A percentile compares a stretch with the other conserved stretches of the same genome.
These are phyloP conservation scores for Spiromastix sp. DNA, from an alignment of 2,329 filamentous ascomycete genomes.

Conservation along the genomic window DNA sequence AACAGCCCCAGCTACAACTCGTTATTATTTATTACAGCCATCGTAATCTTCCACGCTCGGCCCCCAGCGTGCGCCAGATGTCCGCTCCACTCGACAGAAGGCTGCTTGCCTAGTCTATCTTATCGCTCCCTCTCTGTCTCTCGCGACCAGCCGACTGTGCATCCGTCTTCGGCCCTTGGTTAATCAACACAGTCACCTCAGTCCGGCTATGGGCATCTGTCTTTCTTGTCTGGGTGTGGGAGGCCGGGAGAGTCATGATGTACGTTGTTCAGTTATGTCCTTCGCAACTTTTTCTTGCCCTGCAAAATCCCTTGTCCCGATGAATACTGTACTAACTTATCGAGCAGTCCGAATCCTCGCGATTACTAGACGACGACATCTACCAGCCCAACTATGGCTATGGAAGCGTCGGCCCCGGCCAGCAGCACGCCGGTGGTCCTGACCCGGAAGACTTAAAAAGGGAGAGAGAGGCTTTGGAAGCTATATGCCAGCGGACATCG, in stretches of 20 bases:
- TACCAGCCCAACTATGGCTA: slow-evolving; percentile 36
- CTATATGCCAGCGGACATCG: slow-evolving; percentile 37
- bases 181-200: too few species aligned
- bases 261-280: slow-evolving; percentile 11
- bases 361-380: slow-evolving; percentile 35
- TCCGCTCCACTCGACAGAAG: too few species aligned
- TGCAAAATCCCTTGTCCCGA: slow-evolving; percentile 1
- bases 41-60: too few species aligned
- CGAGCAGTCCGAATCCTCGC: slow-evolving; percentile 32
- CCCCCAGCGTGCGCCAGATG: too few species aligned
- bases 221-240: slow-evolving; percentile 32
- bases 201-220: slow-evolving; percentile 39
- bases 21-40: too few species aligned
- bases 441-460: slow-evolving; percentile 33
- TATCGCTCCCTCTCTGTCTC: too few species aligned
- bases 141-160: too few species aligned
- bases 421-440: slow-evolving; percentile 27
- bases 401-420: slow-evolving; percentile 27
- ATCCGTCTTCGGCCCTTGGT: too few species aligned
- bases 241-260: slow-evolving; percentile 29
- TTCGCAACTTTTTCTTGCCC: neutral
- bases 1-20: too few species aligned
- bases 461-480: slow-evolving; percentile 35
- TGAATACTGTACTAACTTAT: slow-evolving; percentile 10
- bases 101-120: too few species aligned